A percentile compares a stretch with the other conserved stretches of the same genome.
These are phyloP conservation scores for Leersia perrieri DNA, from an alignment of 176 grass and related monocot genomes.

Conservation along the genomic window DNA sequence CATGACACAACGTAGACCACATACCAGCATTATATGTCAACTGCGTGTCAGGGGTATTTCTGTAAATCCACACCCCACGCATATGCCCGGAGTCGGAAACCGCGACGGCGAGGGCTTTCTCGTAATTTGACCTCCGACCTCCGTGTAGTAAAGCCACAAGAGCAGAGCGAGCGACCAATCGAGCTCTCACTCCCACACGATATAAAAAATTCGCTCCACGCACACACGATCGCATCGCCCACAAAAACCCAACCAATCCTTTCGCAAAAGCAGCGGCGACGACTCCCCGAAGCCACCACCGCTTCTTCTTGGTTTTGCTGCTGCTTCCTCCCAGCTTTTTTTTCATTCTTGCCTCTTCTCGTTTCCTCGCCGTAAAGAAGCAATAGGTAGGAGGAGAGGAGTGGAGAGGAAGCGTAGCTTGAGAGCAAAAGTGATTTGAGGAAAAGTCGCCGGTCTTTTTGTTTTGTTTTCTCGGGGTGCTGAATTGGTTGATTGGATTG, in stretches of 20 bases:
- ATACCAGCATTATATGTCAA: background rate
- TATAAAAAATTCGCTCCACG: slow-evolving; percentile 47
- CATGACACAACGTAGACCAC: no score
- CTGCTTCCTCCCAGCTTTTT: background rate
- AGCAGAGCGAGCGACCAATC: no score
- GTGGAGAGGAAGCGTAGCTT: slow-evolving; percentile 2
- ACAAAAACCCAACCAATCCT: no score
- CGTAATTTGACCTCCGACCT: slow-evolving; percentile 6
- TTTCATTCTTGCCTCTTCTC: background rate
- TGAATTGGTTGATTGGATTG: slow-evolving; percentile 29
- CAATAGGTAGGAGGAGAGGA: background rate
- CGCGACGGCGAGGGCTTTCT: background rate
- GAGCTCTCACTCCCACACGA: slow-evolving; percentile 33
- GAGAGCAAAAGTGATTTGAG: background rate
- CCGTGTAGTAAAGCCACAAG: background rate
- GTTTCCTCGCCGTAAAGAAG: slow-evolving; percentile 31
- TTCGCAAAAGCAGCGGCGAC: slow-evolving; percentile 24
- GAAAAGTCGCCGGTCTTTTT: slow-evolving; percentile 40
- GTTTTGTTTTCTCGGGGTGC: background rate
- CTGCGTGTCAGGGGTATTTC: background rate
- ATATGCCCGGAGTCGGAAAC: background rate
- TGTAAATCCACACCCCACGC: background rate
- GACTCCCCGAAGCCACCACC: slow-evolving; percentile 2
- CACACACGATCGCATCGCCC: slow-evolving; percentile 30
- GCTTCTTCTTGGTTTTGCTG: slow-evolving; percentile 34